Conservation (phyloP, 179 eudicot genomes). For the Actinidia arguta region DNA sequence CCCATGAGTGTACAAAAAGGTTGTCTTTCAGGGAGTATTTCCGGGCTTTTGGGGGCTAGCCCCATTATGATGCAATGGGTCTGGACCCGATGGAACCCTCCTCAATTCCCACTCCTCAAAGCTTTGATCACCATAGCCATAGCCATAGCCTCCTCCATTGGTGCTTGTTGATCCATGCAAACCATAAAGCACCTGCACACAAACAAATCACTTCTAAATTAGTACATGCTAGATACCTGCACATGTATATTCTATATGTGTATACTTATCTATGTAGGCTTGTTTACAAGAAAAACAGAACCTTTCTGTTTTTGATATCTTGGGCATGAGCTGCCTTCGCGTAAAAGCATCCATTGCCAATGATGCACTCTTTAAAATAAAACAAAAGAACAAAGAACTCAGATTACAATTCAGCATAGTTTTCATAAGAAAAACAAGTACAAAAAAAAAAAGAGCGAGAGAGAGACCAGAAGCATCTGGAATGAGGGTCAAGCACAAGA, state of each 20-base stretch:
- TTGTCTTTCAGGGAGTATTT: constrained; percentile 12
- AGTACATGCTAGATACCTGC: too few relatives aligned
- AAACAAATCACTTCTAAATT: not conserved
- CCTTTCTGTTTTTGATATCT: constrained; percentile 37
- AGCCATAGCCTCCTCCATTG: too few relatives aligned
- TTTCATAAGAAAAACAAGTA: not conserved
- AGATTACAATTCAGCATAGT: too few relatives aligned
- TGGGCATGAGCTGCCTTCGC: constrained; percentile 15
- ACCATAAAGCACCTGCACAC: constrained; percentile 35
- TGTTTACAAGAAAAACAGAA: not conserved
- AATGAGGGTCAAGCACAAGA: constrained; percentile 12
- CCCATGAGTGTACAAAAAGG: not conserved
- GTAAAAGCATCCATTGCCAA: constrained; percentile 30
- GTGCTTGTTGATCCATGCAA: constrained; percentile 17
- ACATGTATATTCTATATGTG: too few relatives aligned
- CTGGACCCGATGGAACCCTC: constrained; percentile 59
- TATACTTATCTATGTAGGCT: not conserved
- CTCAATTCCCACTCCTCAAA: constrained; percentile 34
- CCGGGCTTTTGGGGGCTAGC: constrained; percentile 37
- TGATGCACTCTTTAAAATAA: constrained; percentile 18
- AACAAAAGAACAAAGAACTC: not conserved
- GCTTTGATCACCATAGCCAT: not conserved
- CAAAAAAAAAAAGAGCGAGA: constrained; percentile 5
- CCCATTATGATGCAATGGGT: constrained; percentile 62
- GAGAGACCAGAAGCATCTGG: not conserved